These are phyloP conservation scores for Eucalyptus fibrosa DNA, from an alignment of 345 rosid genomes.

Conservation along the genomic window DNA sequence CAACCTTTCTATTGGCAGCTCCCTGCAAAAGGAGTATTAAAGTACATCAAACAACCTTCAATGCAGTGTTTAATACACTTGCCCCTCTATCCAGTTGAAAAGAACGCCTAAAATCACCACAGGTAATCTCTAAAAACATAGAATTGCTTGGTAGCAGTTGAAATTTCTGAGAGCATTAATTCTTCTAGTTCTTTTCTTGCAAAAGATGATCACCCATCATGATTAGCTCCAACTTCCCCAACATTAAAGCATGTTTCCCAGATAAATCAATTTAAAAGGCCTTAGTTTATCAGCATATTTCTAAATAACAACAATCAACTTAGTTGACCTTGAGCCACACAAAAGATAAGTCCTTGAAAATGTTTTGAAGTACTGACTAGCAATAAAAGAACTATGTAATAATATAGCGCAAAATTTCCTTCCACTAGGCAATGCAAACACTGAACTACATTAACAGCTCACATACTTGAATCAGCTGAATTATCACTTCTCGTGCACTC, in stretches of 20 bases:
- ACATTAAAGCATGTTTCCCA: neutral
- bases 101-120: neutral
- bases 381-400: neutral
- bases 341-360: neutral
- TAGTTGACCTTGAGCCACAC: neutral
- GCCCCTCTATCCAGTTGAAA: neutral
- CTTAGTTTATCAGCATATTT: neutral
- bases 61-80: neutral
- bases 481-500: conserved; percentile 83
- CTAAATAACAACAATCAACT: neutral
- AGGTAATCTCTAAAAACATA: neutral
- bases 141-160: neutral
- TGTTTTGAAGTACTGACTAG: neutral
- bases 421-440: neutral
- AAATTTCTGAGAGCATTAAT: neutral
- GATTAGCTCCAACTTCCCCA: neutral
- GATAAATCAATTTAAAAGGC: neutral
- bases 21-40: conserved; percentile 39
- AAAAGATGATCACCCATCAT: neutral
- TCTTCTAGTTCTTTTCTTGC: neutral
- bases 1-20: conserved; percentile 93
- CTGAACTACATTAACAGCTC: neutral
- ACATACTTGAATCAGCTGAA: conserved; percentile 73
- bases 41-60: neutral
- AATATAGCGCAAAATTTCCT: neutral